Base-by-base conservation (phyloP, 2,329 filamentous ascomycete species). In the Triangularia verruculosa region DNA sequence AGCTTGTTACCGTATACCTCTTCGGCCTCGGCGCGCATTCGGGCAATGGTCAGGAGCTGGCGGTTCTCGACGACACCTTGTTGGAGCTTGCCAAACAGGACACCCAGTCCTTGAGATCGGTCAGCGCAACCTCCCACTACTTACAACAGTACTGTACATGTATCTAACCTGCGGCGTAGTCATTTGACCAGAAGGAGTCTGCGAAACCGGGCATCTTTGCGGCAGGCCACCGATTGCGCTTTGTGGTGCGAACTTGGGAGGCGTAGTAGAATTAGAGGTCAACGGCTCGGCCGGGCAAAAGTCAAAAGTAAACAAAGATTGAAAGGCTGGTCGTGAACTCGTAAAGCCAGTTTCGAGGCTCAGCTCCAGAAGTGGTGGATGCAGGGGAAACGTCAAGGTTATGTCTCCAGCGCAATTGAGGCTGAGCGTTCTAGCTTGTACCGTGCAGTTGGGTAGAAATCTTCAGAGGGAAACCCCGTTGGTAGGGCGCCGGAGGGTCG, bases 141-240 rank as follows among this genome's bases (percentile, higher is more conserved):
- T 9, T 9, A 2, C n/a, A n/a, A n/a, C n/a, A n/a, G n/a, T 17
- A 2, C 6, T 47, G n/a, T 2, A 4, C 51, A 47, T 47, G 34
- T 4, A 58, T 74, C 84, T 76, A 80, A 91, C 90, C 93, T 82
- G 91, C 93, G 76, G 94, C 94, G 83, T 98, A 98, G 84, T 99
- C 95, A 75, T 87, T 87, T 67, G 95, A 97, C 95, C 95, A 99
- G 81, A 99, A 98, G 58, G 93, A 97, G 80, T 94, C 92, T 71
- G 93, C 89, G 79, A 99, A 98, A 72, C 91, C 87, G 71, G 91
- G 90, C 91, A 94, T 94, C 75, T 78, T 87, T 73, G 70, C 61
- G 54, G 69, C 34, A 59, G 64, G 59, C 39, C n/a, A 62, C 59
- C 30, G 54, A 61, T 61, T 54, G 67, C 25, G 56, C 54, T 52